These are phyloP conservation scores for Wallacemonas sp. DNA, from an alignment of 208 protist genomes.

Conservation along the genomic window DNA sequence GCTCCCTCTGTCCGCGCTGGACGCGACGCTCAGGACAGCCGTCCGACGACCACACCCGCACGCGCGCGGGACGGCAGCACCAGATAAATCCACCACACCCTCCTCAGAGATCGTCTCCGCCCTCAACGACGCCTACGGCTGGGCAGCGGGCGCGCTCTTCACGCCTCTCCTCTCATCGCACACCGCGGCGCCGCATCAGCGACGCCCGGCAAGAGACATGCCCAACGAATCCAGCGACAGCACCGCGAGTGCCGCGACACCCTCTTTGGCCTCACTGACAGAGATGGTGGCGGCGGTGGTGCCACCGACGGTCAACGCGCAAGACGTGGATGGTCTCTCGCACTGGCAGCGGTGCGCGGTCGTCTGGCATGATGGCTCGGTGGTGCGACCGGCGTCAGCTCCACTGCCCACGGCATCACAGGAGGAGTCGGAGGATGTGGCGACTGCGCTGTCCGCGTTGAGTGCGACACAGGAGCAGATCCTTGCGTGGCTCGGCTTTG, in stretches of 20 bases:
- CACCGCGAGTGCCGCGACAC: not conserved
- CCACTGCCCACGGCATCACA: not conserved
- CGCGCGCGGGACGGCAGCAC: no score
- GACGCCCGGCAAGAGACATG: not conserved
- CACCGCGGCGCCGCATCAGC: not conserved
- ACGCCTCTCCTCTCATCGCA: not conserved
- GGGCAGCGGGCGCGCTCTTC: not conserved
- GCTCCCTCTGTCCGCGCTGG: not conserved
- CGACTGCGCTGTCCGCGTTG: not conserved
- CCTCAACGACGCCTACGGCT: conserved; percentile 15
- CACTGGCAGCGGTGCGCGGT: conserved; percentile 8
- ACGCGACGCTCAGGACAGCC: not conserved
- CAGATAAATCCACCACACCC: not conserved
- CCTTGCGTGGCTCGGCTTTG: conserved; percentile 23
- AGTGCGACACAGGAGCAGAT: conserved; percentile 3
- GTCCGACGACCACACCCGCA: not conserved
- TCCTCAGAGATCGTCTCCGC: not conserved
- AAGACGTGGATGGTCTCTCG: not conserved
- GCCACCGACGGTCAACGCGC: no score
- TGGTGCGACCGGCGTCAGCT: not conserved
- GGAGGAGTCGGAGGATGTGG: not conserved
- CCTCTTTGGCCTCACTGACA: not conserved
- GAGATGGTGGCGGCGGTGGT: not conserved
- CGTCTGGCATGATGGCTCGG: not conserved
- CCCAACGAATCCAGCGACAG: not conserved